Conservation (phyloP, 2,329 filamentous ascomycete species). For the Xylaria sp. region DNA sequence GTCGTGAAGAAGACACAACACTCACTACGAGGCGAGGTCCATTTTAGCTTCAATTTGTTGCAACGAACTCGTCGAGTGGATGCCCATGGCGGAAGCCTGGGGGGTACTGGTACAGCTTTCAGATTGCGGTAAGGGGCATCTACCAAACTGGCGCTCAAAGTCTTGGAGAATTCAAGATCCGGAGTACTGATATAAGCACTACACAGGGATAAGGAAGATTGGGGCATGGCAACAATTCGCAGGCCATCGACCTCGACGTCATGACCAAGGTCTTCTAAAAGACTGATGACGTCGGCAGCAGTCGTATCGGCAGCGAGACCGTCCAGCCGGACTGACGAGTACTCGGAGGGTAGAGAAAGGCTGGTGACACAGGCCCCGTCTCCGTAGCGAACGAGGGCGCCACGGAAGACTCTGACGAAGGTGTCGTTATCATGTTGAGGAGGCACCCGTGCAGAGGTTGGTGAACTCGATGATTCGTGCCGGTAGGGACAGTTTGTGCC, state of each 20-base stretch:
- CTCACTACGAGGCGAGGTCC: slow-evolving; percentile 3
- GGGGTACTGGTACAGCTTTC: slow-evolving; percentile 25
- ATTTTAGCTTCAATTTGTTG: slow-evolving; percentile 28
- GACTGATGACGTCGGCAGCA: slow-evolving; percentile 11
- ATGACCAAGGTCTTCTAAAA: slow-evolving; percentile 25
- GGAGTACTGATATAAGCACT: slow-evolving; percentile 30
- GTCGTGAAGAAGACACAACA: background rate
- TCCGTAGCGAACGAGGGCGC: slow-evolving; percentile 30
- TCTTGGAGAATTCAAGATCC: slow-evolving; percentile 25
- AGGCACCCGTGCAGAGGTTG: background rate
- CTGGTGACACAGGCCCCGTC: slow-evolving; percentile 30
- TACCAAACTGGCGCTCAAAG: slow-evolving; percentile 17
- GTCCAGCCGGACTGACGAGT: slow-evolving; percentile 30
- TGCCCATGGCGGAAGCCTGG: slow-evolving; percentile 28
- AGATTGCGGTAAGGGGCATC: slow-evolving; percentile 5
- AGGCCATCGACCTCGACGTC: slow-evolving; percentile 29
- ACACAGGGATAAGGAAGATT: slow-evolving; percentile 10
- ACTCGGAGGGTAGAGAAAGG: slow-evolving; percentile 22
- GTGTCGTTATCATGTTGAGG: slow-evolving; percentile 18
- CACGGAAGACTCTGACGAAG: slow-evolving; percentile 22
- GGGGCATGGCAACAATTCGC: slow-evolving; percentile 21
- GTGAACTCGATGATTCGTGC: slow-evolving; percentile 5
- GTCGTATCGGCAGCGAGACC: slow-evolving; percentile 20
- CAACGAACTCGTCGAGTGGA: slow-evolving; percentile 30
- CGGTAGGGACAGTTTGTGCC: slow-evolving; percentile 26